Evolutionary conservation across 805 yeast species (phyloP).

Genomic region (Starmerella roubikii): DNA sequence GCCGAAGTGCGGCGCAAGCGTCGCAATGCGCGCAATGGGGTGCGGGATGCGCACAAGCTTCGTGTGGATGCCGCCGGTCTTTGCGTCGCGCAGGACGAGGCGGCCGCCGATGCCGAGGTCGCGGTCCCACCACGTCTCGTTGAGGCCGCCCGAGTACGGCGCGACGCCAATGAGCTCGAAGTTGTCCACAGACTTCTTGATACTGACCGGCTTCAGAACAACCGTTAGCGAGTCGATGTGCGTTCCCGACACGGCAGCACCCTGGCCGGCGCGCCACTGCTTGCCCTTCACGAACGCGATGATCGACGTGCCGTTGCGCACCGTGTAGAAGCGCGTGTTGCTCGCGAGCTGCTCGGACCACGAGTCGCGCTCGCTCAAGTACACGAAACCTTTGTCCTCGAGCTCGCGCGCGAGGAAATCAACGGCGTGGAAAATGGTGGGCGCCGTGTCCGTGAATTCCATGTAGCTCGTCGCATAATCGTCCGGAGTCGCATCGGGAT

Average conservation of each 20-base stretch:
- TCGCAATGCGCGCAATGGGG: constrained; percentile 61
- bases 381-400: constrained; percentile 47
- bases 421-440: constrained; percentile 66
- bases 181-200: constrained; percentile 50
- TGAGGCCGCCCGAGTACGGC: constrained; percentile 53
- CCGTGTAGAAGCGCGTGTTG: constrained; percentile 43
- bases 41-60: constrained; percentile 29
- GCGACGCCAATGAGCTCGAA: constrained; percentile 71
- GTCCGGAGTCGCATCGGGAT: constrained; percentile 19
- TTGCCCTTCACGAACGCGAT: constrained; percentile 60
- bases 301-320: constrained; percentile 54
- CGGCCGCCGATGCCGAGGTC: constrained; percentile 79
- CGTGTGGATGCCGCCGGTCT: constrained; percentile 19
- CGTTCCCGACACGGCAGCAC: constrained; percentile 58
- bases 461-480: constrained; percentile 35
- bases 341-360: constrained; percentile 35
- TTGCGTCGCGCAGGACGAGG: constrained; percentile 36
- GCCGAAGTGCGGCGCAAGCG: constrained; percentile 83
- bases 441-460: constrained; percentile 56
- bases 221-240: constrained; percentile 64
- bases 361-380: constrained; percentile 46
- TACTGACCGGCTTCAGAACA: constrained; percentile 58
- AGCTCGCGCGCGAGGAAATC: constrained; percentile 36
- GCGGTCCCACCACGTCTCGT: constrained; percentile 62
- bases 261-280: constrained; percentile 47